Conservation (phyloP, 2,329 filamentous ascomycete species). For the Ascocoryne sarcoides region DNA sequence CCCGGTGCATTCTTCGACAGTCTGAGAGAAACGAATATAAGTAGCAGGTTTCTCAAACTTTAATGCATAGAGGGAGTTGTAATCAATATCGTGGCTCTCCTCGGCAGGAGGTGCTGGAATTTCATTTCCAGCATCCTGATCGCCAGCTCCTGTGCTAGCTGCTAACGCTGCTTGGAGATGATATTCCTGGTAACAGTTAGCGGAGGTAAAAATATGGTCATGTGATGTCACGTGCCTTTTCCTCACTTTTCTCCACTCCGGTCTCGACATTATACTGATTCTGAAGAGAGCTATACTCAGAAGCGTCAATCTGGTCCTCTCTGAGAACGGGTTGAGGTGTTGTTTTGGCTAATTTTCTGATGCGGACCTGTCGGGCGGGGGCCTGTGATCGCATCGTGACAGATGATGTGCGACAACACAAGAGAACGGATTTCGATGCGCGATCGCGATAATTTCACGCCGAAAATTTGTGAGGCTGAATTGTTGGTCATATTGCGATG, state of each 20-base stretch:
- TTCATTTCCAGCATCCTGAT: slow-evolving; percentile 25
- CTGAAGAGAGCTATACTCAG: slow-evolving; percentile 66
- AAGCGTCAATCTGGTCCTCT: slow-evolving; percentile 82
- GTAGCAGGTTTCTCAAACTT: slow-evolving; percentile 77
- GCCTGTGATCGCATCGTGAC: slow-evolving; percentile 16
- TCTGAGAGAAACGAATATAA: slow-evolving; percentile 96
- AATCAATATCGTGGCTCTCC: slow-evolving; percentile 59
- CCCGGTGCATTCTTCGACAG: slow-evolving; percentile 89
- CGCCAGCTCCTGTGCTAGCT: slow-evolving; percentile 14
- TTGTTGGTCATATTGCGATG: slow-evolving; percentile 22
- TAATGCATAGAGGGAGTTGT: slow-evolving; percentile 79
- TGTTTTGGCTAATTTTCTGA: slow-evolving; percentile 49
- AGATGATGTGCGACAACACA: slow-evolving; percentile 9
- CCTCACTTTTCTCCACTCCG: slow-evolving; percentile 92
- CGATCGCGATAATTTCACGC: slow-evolving; percentile 20
- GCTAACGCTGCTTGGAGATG: slow-evolving; percentile 29
- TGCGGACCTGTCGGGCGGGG: slow-evolving; percentile 28
- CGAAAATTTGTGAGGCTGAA: slow-evolving; percentile 20
- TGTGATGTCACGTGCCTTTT: slow-evolving; percentile 52
- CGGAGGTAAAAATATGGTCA: slow-evolving; percentile 11
- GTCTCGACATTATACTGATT: slow-evolving; percentile 81
- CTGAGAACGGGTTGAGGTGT: slow-evolving; percentile 49
- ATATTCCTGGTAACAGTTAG: slow-evolving; percentile 26
- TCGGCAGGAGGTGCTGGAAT: slow-evolving; percentile 58
- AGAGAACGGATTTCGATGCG: slow-evolving; percentile 14